A percentile compares a stretch with the other conserved stretches of the same genome.
These are phyloP conservation scores for Collybia nuda DNA, from an alignment of 768 basidiomycete species.

Conservation along the genomic window DNA sequence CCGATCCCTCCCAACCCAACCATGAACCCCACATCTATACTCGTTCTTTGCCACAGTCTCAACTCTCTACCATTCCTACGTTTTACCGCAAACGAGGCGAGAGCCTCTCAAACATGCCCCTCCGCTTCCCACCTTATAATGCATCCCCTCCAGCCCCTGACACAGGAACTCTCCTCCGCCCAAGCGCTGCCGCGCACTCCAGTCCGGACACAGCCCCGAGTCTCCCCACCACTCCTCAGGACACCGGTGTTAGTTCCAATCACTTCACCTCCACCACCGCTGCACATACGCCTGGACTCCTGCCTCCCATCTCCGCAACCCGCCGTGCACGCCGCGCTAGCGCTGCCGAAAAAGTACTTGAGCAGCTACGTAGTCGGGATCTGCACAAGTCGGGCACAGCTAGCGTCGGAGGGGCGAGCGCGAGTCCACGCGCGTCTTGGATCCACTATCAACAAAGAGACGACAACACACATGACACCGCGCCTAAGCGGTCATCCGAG, in stretches of 20 bases:
- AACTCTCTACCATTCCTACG: conserved; percentile 3
- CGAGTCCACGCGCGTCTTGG: conserved; percentile 47
- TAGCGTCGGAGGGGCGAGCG: conserved; percentile 4
- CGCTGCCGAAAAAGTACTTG: conserved; percentile 68
- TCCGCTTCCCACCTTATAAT: conserved; percentile 25
- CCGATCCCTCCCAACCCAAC: conserved; percentile 28
- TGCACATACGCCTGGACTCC: conserved; percentile 12
- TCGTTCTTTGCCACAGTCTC: neutral
- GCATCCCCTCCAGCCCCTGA: conserved; percentile 19
- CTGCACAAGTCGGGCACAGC: conserved; percentile 38
- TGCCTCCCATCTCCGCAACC: conserved; percentile 27
- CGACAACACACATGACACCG: conserved; percentile 16
- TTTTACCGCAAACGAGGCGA: conserved; percentile 37
- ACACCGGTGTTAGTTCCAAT: conserved; percentile 1
- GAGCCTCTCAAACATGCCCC: conserved; percentile 31
- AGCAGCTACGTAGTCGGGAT: conserved; percentile 59
- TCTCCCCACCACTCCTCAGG: conserved; percentile 9
- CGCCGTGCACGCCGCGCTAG: conserved; percentile 53
- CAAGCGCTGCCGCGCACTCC: conserved; percentile 15
- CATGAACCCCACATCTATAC: conserved; percentile 16
- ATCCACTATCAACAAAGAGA: conserved; percentile 38
- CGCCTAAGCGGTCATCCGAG: conserved; percentile 23
- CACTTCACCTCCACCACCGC: conserved; percentile 11
- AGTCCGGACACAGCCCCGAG: conserved; percentile 19
- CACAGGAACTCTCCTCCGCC: conserved; percentile 13